phyloP scores from a whole-genome alignment of 2,329 filamentous ascomycete genomes.

The Phyllosticta citribraziliensis region DNA sequence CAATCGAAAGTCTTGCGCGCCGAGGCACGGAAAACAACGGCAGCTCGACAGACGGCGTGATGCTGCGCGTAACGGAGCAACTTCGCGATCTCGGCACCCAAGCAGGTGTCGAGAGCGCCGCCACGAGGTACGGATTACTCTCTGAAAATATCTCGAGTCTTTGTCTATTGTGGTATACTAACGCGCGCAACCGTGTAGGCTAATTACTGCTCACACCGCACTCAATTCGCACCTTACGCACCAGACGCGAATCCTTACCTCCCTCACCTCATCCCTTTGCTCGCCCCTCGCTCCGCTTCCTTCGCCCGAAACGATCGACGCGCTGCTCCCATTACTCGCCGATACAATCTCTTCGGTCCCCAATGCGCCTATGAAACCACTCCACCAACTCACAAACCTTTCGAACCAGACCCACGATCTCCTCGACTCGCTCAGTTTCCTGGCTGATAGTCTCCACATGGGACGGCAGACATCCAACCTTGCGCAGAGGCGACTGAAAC shows the following conservation, averaged over 20 bases:
- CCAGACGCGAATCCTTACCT: constrained; percentile 66
- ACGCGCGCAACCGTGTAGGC: constrained; percentile 34
- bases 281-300: constrained; percentile 57
- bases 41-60: constrained; percentile 54
- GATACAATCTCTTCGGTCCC: constrained; percentile 59
- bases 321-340: constrained; percentile 58
- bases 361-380: constrained; percentile 51
- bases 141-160: not conserved
- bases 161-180: not conserved
- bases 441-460: constrained; percentile 91
- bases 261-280: constrained; percentile 60
- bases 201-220: constrained; percentile 67
- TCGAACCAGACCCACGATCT: constrained; percentile 59
- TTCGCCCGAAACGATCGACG: constrained; percentile 55
- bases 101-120: constrained; percentile 60
- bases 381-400: constrained; percentile 58
- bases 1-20: constrained; percentile 58
- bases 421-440: constrained; percentile 68
- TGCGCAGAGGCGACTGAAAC: constrained; percentile 68
- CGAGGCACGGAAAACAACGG: constrained; percentile 56
- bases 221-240: constrained; percentile 64
- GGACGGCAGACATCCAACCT: constrained; percentile 77
- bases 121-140: constrained; percentile 48
- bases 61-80: constrained; percentile 58
- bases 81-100: constrained; percentile 65